Evolutionary conservation across 2,329 filamentous ascomycete species (phyloP).

Genomic region (Colletotrichum aenigma): DNA sequence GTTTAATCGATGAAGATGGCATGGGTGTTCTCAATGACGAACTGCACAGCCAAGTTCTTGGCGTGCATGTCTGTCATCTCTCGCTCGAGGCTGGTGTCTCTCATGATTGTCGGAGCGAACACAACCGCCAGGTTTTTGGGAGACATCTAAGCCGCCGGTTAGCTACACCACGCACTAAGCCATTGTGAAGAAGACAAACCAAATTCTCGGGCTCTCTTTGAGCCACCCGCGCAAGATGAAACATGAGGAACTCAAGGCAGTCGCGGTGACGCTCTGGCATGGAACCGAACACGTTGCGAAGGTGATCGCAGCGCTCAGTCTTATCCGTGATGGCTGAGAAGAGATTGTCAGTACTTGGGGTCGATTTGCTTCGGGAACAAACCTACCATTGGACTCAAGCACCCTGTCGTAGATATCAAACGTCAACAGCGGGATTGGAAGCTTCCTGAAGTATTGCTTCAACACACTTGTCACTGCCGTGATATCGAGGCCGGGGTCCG

Average conservation of each 20-base stretch:
- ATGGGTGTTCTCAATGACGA: slow-evolving; percentile 88
- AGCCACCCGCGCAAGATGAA: slow-evolving; percentile 89
- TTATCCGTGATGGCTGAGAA: slow-evolving; percentile 68
- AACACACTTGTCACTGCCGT: slow-evolving; percentile 93
- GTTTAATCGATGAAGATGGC: slow-evolving; percentile 70
- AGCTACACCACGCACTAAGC: neutral
- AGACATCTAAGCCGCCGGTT: slow-evolving; percentile 71
- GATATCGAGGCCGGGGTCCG: slow-evolving; percentile 91
- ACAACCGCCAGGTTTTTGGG: slow-evolving; percentile 95
- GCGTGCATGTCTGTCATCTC: slow-evolving; percentile 96
- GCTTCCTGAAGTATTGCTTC: slow-evolving; percentile 96
- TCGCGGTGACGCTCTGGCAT: slow-evolving; percentile 86
- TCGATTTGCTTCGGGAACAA: neutral
- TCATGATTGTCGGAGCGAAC: slow-evolving; percentile 97
- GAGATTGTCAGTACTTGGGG: slow-evolving; percentile 25
- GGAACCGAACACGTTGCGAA: slow-evolving; percentile 76
- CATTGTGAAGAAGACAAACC: slow-evolving; percentile 51
- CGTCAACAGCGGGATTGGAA: slow-evolving; percentile 87
- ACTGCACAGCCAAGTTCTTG: slow-evolving; percentile 92
- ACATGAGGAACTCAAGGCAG: slow-evolving; percentile 90
- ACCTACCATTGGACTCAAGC: slow-evolving; percentile 78
- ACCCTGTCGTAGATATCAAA: slow-evolving; percentile 92
- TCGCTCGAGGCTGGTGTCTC: slow-evolving; percentile 84
- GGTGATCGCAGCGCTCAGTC: slow-evolving; percentile 70
- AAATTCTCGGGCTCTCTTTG: slow-evolving; percentile 83